Evolutionary conservation across 257 asterid genomes (phyloP), one percentile per base, ranked within the genome.

Genomic region (Rhazya stricta): DNA sequence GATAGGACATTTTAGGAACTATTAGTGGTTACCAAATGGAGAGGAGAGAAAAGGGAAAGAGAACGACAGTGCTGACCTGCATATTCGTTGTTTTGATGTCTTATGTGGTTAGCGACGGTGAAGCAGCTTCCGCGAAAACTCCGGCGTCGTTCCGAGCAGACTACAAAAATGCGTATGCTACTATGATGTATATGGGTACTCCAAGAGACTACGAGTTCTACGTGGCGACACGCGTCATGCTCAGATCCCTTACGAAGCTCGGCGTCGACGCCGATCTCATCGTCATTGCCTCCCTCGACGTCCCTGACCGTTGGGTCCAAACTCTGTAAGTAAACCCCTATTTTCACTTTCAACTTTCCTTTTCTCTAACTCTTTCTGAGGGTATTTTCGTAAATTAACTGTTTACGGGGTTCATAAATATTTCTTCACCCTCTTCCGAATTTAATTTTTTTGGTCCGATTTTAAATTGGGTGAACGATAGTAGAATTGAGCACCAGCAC

Each of bases 121-220:
- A 79, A 53, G 45, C 79, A 16, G 32, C 77, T 48, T 67, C 74
- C 71, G 8, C 21, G 32, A 48, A n/a, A 6, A 25, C 27, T 58
- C 74, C 41, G 50, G 0, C 8, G 19, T 0, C 68, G 45, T 57
- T 79, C 60, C 76, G 58, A 1, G 34, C 46, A 3, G 54, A 46
- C 30, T 88, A 87, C 77, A 83, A 74, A 46, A 85, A 89, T 82
- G 98, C 98, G 0, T 94, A 94, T 74, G 97, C 96, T 2, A 94
- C 98, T 12, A 94, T 94, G 97, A 94, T 94, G 96, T 94, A 94
- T 46, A 94, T 91, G 98, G 98, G 98, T 0, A 94, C 98, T 9
- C 97, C 98, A 0, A 82, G 98, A 61, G 98, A 94, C 76, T 94
- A 94, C 77, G 98, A 94, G 76, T 94, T 91, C 87, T 94, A 94